Percentiles rank a stretch among this genome's conserved stretches.
These are phyloP conservation scores for Apiospora kogelbergensis DNA, from an alignment of 2,329 filamentous ascomycete genomes.

Conservation along the genomic window DNA sequence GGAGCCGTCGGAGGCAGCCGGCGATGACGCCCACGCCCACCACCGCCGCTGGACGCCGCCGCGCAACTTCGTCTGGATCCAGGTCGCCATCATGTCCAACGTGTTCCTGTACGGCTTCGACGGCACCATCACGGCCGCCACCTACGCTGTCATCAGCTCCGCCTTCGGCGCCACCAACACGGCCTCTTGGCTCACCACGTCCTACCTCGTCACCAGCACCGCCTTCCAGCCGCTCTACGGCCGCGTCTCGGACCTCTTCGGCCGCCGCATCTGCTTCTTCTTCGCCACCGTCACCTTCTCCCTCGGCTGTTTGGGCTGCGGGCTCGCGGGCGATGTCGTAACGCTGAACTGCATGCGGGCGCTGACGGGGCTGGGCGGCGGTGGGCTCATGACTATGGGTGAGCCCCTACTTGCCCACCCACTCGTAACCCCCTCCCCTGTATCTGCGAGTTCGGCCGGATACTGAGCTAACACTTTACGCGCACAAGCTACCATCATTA, in stretches of 20 bases:
- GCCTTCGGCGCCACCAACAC: constrained; percentile 71
- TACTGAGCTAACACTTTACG: neutral
- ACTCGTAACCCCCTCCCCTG: constrained; percentile 15
- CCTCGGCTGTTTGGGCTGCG: constrained; percentile 65
- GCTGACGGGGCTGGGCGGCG: constrained; percentile 68
- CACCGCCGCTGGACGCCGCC: constrained; percentile 44
- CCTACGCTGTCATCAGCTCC: constrained; percentile 73
- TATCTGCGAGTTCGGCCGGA: no score
- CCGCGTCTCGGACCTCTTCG: constrained; percentile 45
- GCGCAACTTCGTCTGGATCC: constrained; percentile 55
- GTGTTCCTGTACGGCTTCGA: constrained; percentile 69
- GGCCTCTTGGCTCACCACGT: constrained; percentile 73
- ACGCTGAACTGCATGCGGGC: constrained; percentile 65
- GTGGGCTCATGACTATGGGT: constrained; percentile 70
- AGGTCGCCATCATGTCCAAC: constrained; percentile 63
- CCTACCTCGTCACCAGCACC: constrained; percentile 64
- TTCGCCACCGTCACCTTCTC: constrained; percentile 63
- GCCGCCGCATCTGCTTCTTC: constrained; percentile 62
- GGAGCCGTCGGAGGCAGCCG: neutral
- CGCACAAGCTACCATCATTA: constrained; percentile 51
- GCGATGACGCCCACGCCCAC: neutral
- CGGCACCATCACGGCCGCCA: constrained; percentile 71
- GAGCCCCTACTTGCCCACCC: constrained; percentile 21
- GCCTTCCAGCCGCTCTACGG: constrained; percentile 17
- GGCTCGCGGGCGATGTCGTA: constrained; percentile 56